Evolutionary conservation across 306 rosid species (phyloP), one percentile per base, ranked within the genome.

Genomic region (Cicer cuneatum): DNA sequence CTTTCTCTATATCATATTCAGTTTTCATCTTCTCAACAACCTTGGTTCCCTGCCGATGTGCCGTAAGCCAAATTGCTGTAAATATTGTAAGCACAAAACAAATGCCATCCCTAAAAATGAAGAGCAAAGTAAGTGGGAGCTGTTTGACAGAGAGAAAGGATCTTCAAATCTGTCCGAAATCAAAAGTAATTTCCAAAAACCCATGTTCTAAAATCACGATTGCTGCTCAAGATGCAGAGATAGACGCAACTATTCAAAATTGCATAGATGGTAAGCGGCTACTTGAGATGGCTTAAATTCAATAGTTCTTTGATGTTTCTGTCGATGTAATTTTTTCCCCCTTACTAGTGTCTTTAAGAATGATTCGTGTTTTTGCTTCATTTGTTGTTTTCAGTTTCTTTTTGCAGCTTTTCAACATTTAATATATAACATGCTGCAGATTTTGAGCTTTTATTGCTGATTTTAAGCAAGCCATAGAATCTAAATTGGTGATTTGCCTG

Each of bases 51-150:
- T 60, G 45, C 86, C 68, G 83, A 89, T 83, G 94, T 84, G 85
- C 85, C 66, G 69, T 41, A 76, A 66, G 81, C 91, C 74, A 73
- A 76, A 66, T 63, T 77, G 83, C 72, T 65, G 82, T 81, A 76
- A 72, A 12, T 64, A 80, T 86, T 80, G 66, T 66, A 82, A 85
- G 85, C 74, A 45, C 73, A 86, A 89, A 83, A 74, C 98, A 88
- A 93, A 93, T 93, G 98, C 98, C 98, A 90, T 93, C 94, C 74
- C 62, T 91, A 76, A 91, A 88, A 80, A 93, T 91, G 98, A 90
- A 94, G 94, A 85, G 91, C 85, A 88, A 94, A 80, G 87, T 85
- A 84, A 83, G 89, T 80, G 83, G 51, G 48, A 79, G 85, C 81
- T 88, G 94, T 86, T 79, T 94, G 82, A 85, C 81, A 80, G 98